Evolutionary conservation across 1,284 basidiomycete species (phyloP).

Genomic region (Fomitopsis palustris): DNA sequence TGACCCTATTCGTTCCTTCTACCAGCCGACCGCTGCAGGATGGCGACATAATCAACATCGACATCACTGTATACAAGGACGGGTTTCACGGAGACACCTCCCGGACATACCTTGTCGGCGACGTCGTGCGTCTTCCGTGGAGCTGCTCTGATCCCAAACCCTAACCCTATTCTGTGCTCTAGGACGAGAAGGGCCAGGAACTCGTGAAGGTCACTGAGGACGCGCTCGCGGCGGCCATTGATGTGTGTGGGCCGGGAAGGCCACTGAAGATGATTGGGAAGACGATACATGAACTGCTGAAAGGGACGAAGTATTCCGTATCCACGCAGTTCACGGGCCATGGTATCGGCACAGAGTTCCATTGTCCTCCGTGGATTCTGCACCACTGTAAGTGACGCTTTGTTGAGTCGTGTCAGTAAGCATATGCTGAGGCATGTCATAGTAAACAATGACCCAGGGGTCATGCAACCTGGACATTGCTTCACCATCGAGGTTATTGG

Average conservation of each 20-base stretch:
- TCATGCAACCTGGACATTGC: slow-evolving; percentile 81
- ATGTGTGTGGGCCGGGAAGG: slow-evolving; percentile 72
- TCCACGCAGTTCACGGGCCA: slow-evolving; percentile 81
- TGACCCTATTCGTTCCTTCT: not conserved
- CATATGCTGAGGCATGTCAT: no score
- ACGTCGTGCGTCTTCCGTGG: slow-evolving; percentile 49
- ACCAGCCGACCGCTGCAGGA: slow-evolving; percentile 72
- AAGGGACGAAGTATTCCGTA: slow-evolving; percentile 49
- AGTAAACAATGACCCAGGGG: slow-evolving; percentile 78
- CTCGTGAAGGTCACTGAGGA: slow-evolving; percentile 61
- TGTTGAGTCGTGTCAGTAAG: no score
- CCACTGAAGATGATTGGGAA: slow-evolving; percentile 74
- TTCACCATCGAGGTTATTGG: slow-evolving; percentile 79
- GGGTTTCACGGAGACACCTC: slow-evolving; percentile 89
- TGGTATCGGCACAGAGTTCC: slow-evolving; percentile 84
- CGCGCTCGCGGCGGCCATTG: slow-evolving; percentile 73
- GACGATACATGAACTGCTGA: slow-evolving; percentile 63
- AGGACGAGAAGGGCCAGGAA: slow-evolving; percentile 67
- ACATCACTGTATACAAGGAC: slow-evolving; percentile 76
- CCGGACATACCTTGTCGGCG: slow-evolving; percentile 73
- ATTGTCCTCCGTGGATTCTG: slow-evolving; percentile 81
- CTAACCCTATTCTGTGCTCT: slow-evolving; percentile 3
- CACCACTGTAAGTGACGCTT: slow-evolving; percentile 52
- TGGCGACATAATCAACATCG: slow-evolving; percentile 84
- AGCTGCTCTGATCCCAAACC: not conserved